Base-by-base conservation (phyloP, 352 stramenopile genomes). In the Pythium brassicae region DNA sequence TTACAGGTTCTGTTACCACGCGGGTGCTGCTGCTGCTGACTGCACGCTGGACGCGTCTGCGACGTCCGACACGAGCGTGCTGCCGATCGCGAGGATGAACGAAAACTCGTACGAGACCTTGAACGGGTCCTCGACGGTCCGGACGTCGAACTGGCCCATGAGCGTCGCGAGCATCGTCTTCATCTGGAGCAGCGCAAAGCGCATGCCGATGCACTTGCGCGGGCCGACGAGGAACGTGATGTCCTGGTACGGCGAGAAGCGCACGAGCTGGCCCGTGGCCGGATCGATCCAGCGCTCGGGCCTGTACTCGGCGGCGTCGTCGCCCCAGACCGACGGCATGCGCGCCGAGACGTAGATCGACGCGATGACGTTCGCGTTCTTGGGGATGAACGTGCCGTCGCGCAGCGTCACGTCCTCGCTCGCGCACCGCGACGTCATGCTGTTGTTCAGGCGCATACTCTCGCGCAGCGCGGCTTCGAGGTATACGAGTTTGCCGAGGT, bases 371-470 rank as follows among this genome's bases (percentile, higher is more conserved):
- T 59, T 66, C 4, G 61, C 64, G 3, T 75, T 71, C 17, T 61
- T 59, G 11, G 51, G 50, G 7, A 89, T 55, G 20, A 69, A 65
- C 20, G 73, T 86, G 17, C 74, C 77, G 39, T 88, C 77, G 46
- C 61, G 69, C 34, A 86, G 57, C 26, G 71, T 55, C 5, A 72
- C 69, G 42, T 82, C 76, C 2, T 59, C 15, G 12, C 65, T 39
- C 2, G 63, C 69, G 7, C 61, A 63, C 29, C 77, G 74, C 37
- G 57, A 55, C 26, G 78, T 78, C 25, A 72, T 53, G 4, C 73
- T 69, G 8, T 77, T 76, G 53, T 81, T 79, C 19, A 89, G 56
- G 0, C 78, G 71, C 19, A 89, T 39, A 35, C 54, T 80, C 52
- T 89, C 76, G 26, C 62, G 66, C 34, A 86, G 60, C 26, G 68